Evolutionary conservation across 2,329 filamentous ascomycete species (phyloP).

Genomic region (Penicillium sp.): DNA sequence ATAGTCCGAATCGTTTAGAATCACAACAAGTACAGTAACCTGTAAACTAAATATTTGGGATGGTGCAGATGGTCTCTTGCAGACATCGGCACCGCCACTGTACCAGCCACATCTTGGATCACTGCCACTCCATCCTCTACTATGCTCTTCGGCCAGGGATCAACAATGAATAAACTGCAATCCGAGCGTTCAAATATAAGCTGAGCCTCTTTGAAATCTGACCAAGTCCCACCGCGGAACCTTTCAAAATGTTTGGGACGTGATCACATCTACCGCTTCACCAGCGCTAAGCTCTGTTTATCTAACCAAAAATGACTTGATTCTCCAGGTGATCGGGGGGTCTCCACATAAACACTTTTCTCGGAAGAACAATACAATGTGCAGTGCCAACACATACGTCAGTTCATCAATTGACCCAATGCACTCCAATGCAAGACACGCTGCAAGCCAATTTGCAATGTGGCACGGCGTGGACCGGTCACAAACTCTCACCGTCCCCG

Average conservation of each 20-base stretch:
- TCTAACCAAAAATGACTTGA: no score
- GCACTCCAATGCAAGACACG: constrained; percentile 6
- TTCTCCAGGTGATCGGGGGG: no score
- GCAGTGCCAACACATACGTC: background rate
- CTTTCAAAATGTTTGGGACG: background rate
- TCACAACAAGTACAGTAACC: background rate
- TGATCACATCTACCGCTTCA: background rate
- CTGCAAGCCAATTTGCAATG: background rate
- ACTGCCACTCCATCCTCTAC: no score
- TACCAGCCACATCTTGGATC: no score
- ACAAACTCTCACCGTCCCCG: constrained; percentile 1
- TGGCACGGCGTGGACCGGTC: constrained; percentile 6
- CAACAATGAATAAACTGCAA: background rate
- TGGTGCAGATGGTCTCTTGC: no score
- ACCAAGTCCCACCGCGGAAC: background rate
- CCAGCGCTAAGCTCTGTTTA: no score
- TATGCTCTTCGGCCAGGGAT: no score
- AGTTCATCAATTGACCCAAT: background rate
- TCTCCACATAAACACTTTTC: background rate
- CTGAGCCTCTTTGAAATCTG: background rate
- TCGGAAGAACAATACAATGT: background rate
- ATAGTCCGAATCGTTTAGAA: background rate
- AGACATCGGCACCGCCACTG: no score
- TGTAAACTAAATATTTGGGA: no score
- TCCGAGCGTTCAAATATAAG: background rate